These are phyloP conservation scores for Blastobotrys raffinosifermentans DNA, from an alignment of 1,139 yeast species.

Conservation along the genomic window DNA sequence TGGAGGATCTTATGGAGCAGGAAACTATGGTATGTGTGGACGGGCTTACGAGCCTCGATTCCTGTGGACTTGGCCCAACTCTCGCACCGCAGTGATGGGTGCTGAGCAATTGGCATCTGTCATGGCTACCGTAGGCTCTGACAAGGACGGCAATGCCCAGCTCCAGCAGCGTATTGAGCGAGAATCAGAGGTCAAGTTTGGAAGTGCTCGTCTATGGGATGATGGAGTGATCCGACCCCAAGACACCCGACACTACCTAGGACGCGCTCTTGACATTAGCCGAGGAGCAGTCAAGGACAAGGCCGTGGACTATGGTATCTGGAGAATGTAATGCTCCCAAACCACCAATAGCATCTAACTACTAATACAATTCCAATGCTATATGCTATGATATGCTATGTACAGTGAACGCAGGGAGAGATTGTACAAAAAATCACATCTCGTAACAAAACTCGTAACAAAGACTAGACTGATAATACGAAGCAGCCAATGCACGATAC, in stretches of 20 bases:
- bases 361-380: too few species aligned
- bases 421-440: too few species aligned
- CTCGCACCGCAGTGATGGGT: slow-evolving; percentile 35
- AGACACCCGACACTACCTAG: slow-evolving; percentile 30
- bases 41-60: slow-evolving; percentile 34
- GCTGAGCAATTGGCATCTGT: slow-evolving; percentile 34
- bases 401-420: too few species aligned
- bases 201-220: slow-evolving; percentile 33
- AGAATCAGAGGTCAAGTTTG: slow-evolving; percentile 30
- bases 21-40: slow-evolving; percentile 36
- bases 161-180: slow-evolving; percentile 28
- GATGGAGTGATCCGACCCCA: slow-evolving; percentile 33
- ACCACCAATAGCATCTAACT: too few species aligned
- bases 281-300: slow-evolving; percentile 19
- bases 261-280: slow-evolving; percentile 30
- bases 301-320: slow-evolving; percentile 28
- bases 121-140: slow-evolving; percentile 29
- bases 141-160: slow-evolving; percentile 21
- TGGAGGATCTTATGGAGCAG: slow-evolving; percentile 35
- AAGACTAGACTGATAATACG: too few species aligned
- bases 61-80: slow-evolving; percentile 35
- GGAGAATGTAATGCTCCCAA: slow-evolving; percentile 30
- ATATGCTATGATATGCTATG: too few species aligned
- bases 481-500: too few species aligned
- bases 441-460: too few species aligned